Base-by-base conservation (phyloP, 768 basidiomycete genomes). In the Lanmaoa pseudosensibilis region DNA sequence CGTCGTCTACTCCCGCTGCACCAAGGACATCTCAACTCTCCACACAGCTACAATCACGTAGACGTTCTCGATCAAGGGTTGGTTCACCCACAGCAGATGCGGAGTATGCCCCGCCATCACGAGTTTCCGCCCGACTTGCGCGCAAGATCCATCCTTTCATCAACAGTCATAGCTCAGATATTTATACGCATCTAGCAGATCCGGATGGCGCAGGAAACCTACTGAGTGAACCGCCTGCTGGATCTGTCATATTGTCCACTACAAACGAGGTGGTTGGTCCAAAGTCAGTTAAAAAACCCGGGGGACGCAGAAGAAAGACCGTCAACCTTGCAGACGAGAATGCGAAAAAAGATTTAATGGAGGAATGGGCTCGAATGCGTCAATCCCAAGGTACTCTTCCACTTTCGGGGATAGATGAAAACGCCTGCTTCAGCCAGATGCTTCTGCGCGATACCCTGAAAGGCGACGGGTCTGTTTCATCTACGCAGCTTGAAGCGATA, bases 311-410 rank as follows among this genome's bases (percentile, higher is more conserved):
- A 56, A 58, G 57, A 49, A 62, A 54, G 49, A 23, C 10, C 6
- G 27, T 49, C 25, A 57, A 62, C 50, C 51, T 70, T 51, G 47
- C 44, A 16, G 61, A 73, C 37, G 65, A 65, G 44, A 55, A 49
- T 15, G 43, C 52, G 15, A 73, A 61, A 50, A 61, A n/a, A n/a
- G 47, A 58, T 38, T 23, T 71, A 25, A 71, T 71, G 49, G 63
- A 69, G 33, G 61, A 71, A 46, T 73, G 69, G 69, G 69, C 65
- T 30, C 63, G 53, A n/a, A 51, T 70, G 52, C 71, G 69, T 40
- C 65, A 57, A 61, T 71, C 57, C 4, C 69, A 67, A 49, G 69
- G 69, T 39, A 8, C 56, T 18, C 56, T 65, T 39, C 50, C 61
- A n/a, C 52, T 60, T 45, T 52, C 58, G 15, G 60, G 54, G 7